Percentiles rank a stretch among this genome's conserved stretches.
These are phyloP conservation scores for Trichoderma arundinaceum DNA, from an alignment of 2,329 filamentous ascomycete species.

Conservation along the genomic window DNA sequence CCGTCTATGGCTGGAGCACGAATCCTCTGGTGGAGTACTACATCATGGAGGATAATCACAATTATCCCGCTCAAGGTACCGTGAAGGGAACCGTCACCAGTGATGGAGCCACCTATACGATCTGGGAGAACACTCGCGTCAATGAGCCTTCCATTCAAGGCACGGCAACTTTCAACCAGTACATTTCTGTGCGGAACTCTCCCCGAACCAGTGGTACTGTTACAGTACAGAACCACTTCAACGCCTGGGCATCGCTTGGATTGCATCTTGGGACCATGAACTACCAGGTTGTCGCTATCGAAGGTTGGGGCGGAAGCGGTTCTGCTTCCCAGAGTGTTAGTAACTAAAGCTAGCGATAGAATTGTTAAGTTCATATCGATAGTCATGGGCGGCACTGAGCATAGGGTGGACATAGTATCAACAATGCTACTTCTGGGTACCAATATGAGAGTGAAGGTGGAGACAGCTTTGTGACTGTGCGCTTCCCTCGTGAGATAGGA, in stretches of 20 bases:
- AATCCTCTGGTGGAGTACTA: constrained; percentile 48
- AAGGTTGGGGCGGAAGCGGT: constrained; percentile 59
- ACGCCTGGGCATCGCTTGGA: constrained; percentile 53
- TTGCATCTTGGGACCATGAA: constrained; percentile 55
- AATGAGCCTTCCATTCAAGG: constrained; percentile 57
- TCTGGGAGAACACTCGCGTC: constrained; percentile 45
- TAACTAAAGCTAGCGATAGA: constrained; percentile 41
- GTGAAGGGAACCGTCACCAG: constrained; percentile 44
- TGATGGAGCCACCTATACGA: constrained; percentile 48
- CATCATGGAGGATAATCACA: constrained; percentile 48
- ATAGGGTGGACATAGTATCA: no score
- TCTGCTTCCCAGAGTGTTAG: constrained; percentile 54
- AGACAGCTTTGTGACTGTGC: no score
- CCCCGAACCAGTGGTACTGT: constrained; percentile 45
- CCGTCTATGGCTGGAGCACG: constrained; percentile 48
- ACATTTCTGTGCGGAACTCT: constrained; percentile 36
- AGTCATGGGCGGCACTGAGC: no score
- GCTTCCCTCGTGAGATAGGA: no score
- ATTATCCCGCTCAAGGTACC: constrained; percentile 45
- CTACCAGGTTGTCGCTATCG: constrained; percentile 62
- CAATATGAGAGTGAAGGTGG: no score
- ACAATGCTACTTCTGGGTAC: no score
- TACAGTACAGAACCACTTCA: constrained; percentile 56
- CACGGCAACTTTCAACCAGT: constrained; percentile 58
- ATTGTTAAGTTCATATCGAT: neutral